Conservation (phyloP, 352 stramenopile genomes). For the Phytophthora foliorum region DNA sequence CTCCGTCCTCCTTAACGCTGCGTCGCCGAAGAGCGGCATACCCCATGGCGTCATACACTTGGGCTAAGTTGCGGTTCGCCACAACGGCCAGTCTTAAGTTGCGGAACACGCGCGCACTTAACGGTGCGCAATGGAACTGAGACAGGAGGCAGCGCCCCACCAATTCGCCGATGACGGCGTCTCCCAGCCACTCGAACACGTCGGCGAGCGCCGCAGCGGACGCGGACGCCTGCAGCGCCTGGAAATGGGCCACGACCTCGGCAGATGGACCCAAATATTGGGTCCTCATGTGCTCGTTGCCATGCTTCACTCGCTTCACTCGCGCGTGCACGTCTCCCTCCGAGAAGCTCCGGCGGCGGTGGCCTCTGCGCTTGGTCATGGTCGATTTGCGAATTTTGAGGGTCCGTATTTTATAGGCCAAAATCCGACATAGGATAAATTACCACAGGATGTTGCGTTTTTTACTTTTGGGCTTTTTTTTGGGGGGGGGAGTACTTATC, state of each 20-base stretch:
- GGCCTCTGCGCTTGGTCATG: constrained; percentile 16
- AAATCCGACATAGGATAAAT: too few species aligned
- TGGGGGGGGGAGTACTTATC: too few species aligned
- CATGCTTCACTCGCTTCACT: constrained; percentile 18
- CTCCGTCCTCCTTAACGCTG: neutral
- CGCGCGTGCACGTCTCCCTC: constrained; percentile 8
- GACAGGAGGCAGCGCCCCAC: constrained; percentile 70
- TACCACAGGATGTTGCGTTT: too few species aligned
- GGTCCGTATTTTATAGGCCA: too few species aligned
- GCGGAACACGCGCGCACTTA: constrained; percentile 76
- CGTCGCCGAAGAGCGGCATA: constrained; percentile 44
- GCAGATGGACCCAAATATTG: neutral
- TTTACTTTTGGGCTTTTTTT: too few species aligned
- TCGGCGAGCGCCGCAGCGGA: constrained; percentile 43
- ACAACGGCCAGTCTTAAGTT: constrained; percentile 69
- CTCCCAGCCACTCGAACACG: constrained; percentile 83
- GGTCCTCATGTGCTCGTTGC: constrained; percentile 1
- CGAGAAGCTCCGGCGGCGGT: constrained; percentile 19
- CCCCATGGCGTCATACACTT: constrained; percentile 72
- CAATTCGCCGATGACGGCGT: constrained; percentile 80
- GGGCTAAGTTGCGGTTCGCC: constrained; percentile 77
- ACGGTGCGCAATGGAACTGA: constrained; percentile 63
- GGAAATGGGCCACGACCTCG: constrained; percentile 44
- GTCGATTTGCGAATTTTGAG: neutral
- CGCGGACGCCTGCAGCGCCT: constrained; percentile 39